Percentiles rank a stretch among this genome's conserved stretches.
These are phyloP conservation scores for Solanum boliviense DNA, from an alignment of 257 asterid genomes.

Conservation along the genomic window DNA sequence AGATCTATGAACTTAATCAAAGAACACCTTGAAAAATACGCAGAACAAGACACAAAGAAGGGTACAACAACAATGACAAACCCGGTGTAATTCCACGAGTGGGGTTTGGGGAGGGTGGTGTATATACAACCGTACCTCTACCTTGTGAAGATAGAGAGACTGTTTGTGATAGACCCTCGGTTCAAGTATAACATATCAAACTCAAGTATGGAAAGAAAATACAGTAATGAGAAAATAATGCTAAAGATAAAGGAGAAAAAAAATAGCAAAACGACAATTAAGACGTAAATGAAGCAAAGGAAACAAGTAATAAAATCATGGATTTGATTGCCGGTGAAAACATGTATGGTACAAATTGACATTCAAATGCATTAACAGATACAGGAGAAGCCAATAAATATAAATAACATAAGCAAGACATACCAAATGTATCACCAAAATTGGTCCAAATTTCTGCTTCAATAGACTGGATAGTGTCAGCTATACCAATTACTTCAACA, in stretches of 20 bases:
- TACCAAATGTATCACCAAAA: slow-evolving; percentile 77
- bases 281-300: not conserved
- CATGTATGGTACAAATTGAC: not conserved
- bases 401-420: not conserved
- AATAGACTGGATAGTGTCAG: slow-evolving; percentile 59
- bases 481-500: slow-evolving; percentile 87
- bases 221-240: not conserved
- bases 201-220: not conserved
- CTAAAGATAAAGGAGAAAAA: not conserved
- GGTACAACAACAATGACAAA: not conserved
- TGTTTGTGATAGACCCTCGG: not conserved
- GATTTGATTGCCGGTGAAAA: not conserved
- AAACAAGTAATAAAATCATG: not conserved
- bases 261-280: not conserved
- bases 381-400: not conserved
- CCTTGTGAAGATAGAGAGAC: not conserved
- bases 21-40: too few species aligned
- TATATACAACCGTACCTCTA: not conserved
- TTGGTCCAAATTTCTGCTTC: slow-evolving; percentile 72
- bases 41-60: not conserved
- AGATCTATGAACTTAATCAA: not conserved
- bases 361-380: not conserved
- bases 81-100: not conserved
- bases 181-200: not conserved
- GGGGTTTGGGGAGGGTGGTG: not conserved